Percentiles rank a stretch among this genome's conserved stretches.
phyloP scores from a whole-genome alignment of 306 rosid genomes.

The Quercus dentata region DNA sequence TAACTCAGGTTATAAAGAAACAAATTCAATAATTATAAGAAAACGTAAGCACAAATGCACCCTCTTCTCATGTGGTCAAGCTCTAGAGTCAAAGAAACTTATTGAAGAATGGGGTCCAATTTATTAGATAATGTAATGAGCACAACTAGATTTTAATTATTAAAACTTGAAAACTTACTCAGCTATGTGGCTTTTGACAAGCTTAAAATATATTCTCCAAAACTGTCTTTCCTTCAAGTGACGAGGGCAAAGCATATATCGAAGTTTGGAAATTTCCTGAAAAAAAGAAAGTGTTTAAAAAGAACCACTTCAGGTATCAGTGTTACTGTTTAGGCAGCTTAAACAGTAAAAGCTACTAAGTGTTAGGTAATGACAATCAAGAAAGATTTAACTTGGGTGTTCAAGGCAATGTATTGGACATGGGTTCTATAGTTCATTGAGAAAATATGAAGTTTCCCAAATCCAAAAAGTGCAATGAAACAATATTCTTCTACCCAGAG shows the following conservation, averaged over 20 bases:
- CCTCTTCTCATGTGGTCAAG: not conserved
- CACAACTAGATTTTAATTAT: not conserved
- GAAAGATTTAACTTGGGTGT: not conserved
- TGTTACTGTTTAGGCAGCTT: not conserved
- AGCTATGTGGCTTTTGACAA: constrained; percentile 61
- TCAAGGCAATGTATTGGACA: not conserved
- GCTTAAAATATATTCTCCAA: constrained; percentile 82
- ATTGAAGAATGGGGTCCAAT: not conserved
- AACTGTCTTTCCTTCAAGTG: constrained; percentile 79
- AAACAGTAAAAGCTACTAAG: not conserved
- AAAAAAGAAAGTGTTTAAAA: constrained; percentile 9
- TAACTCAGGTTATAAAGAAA: not conserved
- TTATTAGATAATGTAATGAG: too few species aligned
- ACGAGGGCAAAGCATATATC: constrained; percentile 84
- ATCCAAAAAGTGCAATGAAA: not conserved
- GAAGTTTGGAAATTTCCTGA: constrained; percentile 77
- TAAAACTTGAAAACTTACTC: constrained; percentile 55
- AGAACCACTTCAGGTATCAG: constrained; percentile 3
- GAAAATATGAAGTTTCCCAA: not conserved
- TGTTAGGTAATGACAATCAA: not conserved
- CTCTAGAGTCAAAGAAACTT: not conserved
- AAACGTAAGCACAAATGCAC: not conserved
- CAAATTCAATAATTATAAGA: not conserved
- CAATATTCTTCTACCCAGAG: not conserved
- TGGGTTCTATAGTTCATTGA: not conserved